phyloP scores from a whole-genome alignment of 1,284 basidiomycete species.

The Pterulicium gracile region DNA sequence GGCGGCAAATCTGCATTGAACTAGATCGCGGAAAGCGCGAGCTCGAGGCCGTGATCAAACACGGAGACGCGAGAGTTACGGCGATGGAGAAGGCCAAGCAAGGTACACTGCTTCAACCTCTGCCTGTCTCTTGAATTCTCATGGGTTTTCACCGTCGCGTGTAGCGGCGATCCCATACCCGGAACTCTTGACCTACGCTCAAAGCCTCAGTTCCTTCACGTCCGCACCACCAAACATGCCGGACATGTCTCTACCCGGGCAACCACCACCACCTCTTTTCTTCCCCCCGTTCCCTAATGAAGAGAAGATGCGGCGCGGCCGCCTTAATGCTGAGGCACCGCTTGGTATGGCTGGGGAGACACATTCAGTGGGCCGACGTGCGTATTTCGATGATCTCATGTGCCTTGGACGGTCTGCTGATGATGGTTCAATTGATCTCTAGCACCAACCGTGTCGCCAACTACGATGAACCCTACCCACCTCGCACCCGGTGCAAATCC shows the following conservation, averaged over 20 bases:
- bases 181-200: conserved; percentile 69
- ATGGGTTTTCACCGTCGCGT: conserved; percentile 7
- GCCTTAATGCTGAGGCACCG: conserved; percentile 66
- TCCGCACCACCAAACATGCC: conserved; percentile 79
- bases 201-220: conserved; percentile 71
- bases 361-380: conserved; percentile 65
- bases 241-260: conserved; percentile 51
- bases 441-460: conserved; percentile 53
- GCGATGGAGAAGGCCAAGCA: conserved; percentile 61
- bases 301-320: conserved; percentile 74
- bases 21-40: conserved; percentile 56
- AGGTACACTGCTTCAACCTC: conserved; percentile 29
- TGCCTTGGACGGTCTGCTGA: conserved; percentile 5
- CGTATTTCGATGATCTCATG: too few relatives aligned
- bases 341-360: conserved; percentile 68
- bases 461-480: conserved; percentile 32
- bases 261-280: conserved; percentile 64
- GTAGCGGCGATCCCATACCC: conserved; percentile 68
- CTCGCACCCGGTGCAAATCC: conserved; percentile 45
- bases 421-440: conserved; percentile 8
- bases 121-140: conserved; percentile 1
- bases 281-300: conserved; percentile 82
- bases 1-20: conserved; percentile 53
- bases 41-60: conserved; percentile 54
- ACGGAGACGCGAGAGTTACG: conserved; percentile 59